phyloP scores from a whole-genome alignment of 2,329 filamentous ascomycete genomes.

The Ceratocystis eucalypticola region DNA sequence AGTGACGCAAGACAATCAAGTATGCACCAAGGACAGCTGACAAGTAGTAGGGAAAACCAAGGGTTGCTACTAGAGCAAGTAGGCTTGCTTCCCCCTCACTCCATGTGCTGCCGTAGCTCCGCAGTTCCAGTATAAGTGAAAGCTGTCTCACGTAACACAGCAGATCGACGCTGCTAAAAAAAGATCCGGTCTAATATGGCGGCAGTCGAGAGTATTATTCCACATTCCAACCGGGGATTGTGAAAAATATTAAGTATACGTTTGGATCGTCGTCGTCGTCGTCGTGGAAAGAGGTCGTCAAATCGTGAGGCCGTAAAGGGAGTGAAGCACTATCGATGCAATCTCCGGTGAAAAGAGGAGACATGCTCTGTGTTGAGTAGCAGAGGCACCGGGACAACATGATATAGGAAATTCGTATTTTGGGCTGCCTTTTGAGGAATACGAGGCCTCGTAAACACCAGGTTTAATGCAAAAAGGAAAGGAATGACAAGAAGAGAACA shows the following conservation, averaged over 20 bases:
- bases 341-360: not conserved
- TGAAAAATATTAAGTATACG: constrained; percentile 5
- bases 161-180: not conserved
- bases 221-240: constrained; percentile 8
- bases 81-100: not conserved
- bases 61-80: not conserved
- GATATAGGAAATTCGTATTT: not conserved
- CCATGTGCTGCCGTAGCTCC: not conserved
- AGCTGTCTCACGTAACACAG: not conserved
- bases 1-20: not conserved
- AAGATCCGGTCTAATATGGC: constrained; percentile 1
- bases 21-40: not conserved
- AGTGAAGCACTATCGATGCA: constrained; percentile 4
- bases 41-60: not conserved
- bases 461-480: constrained; percentile 5
- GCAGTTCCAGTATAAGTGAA: not conserved
- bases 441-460: constrained; percentile 1
- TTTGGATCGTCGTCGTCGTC: not conserved
- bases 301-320: constrained; percentile 6
- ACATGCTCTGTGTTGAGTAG: not conserved
- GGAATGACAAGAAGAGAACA: not conserved
- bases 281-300: not conserved
- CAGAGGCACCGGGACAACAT: not conserved
- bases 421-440: not conserved
- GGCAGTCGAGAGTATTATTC: not conserved